These are phyloP conservation scores for Aspergillus indologenus DNA, from an alignment of 495 filamentous ascomycete genomes.

Conservation along the genomic window DNA sequence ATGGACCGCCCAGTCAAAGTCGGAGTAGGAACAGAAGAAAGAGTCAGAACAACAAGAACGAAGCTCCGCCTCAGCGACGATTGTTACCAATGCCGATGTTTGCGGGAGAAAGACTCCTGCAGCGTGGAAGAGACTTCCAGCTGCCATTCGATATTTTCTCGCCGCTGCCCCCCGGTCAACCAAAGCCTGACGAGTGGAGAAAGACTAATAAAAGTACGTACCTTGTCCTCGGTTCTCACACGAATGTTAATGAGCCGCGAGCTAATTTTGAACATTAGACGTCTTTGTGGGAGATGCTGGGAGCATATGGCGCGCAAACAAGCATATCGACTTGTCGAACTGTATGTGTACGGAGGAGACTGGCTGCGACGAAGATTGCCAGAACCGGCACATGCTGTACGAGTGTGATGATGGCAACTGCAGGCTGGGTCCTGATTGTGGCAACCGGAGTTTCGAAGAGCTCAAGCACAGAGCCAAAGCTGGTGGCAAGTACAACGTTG, in stretches of 20 bases:
- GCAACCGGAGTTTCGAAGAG: conserved; percentile 82
- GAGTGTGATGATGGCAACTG: conserved; percentile 94
- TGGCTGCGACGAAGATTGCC: conserved; percentile 84
- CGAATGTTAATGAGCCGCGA: background rate
- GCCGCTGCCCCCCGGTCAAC: conserved; percentile 77
- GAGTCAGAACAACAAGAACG: conserved; percentile 42
- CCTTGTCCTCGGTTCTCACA: conserved; percentile 17
- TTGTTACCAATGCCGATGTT: conserved; percentile 68
- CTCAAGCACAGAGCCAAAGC: conserved; percentile 71
- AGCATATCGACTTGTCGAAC: conserved; percentile 66
- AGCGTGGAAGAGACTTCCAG: conserved; percentile 72
- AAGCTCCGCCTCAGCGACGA: conserved; percentile 37
- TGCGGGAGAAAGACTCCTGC: conserved; percentile 56
- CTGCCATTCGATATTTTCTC: conserved; percentile 87
- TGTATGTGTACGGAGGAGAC: conserved; percentile 77
- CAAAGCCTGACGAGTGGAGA: conserved; percentile 86
- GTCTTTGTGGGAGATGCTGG: conserved; percentile 88
- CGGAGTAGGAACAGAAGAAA: conserved; percentile 51
- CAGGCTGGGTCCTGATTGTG: conserved; percentile 68
- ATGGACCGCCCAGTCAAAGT: conserved; percentile 62
- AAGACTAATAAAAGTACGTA: conserved; percentile 83
- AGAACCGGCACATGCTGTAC: conserved; percentile 94
- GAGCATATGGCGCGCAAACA: conserved; percentile 79
- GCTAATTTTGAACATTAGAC: conserved; percentile 47
- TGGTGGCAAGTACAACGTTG: conserved; percentile 80